These are phyloP conservation scores for Trichoderma asperelloides DNA, from an alignment of 495 filamentous ascomycete genomes.

Conservation along the genomic window DNA sequence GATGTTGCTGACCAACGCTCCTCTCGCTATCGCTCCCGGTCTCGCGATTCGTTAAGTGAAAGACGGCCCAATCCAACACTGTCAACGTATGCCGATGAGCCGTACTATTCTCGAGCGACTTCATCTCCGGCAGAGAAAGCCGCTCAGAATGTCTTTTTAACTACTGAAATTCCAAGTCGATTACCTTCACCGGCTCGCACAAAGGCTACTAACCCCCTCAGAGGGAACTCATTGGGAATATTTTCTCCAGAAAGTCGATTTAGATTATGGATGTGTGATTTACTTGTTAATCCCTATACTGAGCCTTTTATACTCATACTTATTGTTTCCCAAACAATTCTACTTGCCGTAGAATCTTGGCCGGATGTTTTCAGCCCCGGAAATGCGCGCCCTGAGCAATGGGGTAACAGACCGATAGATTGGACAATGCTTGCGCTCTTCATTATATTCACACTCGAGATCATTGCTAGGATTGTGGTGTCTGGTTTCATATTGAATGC, in stretches of 20 bases:
- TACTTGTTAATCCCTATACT: conserved; percentile 79
- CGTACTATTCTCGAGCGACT: conserved; percentile 37
- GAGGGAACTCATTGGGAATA: conserved; percentile 77
- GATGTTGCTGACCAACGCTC: conserved; percentile 74
- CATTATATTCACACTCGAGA: conserved; percentile 82
- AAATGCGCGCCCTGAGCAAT: conserved; percentile 38
- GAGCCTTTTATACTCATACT: conserved; percentile 82
- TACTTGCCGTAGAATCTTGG: conserved; percentile 75
- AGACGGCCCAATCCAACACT: conserved; percentile 28
- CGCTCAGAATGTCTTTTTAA: conserved; percentile 29
- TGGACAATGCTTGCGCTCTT: conserved; percentile 77
- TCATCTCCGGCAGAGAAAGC: conserved; percentile 38
- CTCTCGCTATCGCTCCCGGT: conserved; percentile 52
- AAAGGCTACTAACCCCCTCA: conserved; percentile 66
- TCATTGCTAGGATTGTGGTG: conserved; percentile 72
- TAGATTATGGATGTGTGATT: conserved; percentile 66
- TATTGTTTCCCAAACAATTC: conserved; percentile 79
- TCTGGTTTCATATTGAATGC: conserved; percentile 89
- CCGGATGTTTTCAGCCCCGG: conserved; percentile 53
- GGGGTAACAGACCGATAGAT: conserved; percentile 64
- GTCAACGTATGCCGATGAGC: conserved; percentile 45
- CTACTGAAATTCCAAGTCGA: conserved; percentile 13
- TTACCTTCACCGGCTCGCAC: conserved; percentile 18
- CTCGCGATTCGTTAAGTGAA: conserved; percentile 30
- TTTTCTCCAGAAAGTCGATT: conserved; percentile 70